These are phyloP conservation scores for Aleurites moluccanus DNA, from an alignment of 441 rosid species.

Conservation along the genomic window DNA sequence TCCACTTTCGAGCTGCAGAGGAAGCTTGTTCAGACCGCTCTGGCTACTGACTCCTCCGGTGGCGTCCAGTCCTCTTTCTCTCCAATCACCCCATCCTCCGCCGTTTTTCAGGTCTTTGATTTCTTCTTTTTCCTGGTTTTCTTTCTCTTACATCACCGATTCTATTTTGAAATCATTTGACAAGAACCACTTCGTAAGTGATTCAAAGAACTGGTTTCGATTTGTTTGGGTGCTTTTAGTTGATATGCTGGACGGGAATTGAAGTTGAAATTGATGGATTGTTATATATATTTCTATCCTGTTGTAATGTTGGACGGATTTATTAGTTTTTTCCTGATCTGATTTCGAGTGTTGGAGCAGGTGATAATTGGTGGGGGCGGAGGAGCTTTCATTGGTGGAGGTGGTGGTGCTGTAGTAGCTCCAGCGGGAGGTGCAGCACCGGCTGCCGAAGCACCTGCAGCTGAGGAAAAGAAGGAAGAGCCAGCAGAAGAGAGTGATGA, in stretches of 20 bases:
- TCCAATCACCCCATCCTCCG: slow-evolving; percentile 41
- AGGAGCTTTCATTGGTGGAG: slow-evolving; percentile 46
- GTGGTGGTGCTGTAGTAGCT: slow-evolving; percentile 45
- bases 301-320: not conserved
- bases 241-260: not conserved
- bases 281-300: too few species aligned
- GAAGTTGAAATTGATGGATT: not conserved
- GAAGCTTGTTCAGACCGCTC: slow-evolving; percentile 62
- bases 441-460: slow-evolving; percentile 48
- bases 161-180: too few species aligned
- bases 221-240: not conserved
- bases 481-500: slow-evolving; percentile 64
- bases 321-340: not conserved
- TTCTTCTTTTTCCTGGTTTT: too few species aligned
- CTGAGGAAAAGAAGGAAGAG: slow-evolving; percentile 62
- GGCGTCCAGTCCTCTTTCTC: slow-evolving; percentile 79
- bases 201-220: not conserved
- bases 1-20: slow-evolving; percentile 63
- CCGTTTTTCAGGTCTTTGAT: slow-evolving; percentile 57
- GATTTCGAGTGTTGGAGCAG: slow-evolving; percentile 23
- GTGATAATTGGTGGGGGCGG: slow-evolving; percentile 61
- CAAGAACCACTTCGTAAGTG: too few species aligned
- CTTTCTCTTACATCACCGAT: too few species aligned
- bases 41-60: slow-evolving; percentile 57
- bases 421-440: slow-evolving; percentile 50